Base-by-base conservation (phyloP, 257 asterid species). In the Petunia secreta region DNA sequence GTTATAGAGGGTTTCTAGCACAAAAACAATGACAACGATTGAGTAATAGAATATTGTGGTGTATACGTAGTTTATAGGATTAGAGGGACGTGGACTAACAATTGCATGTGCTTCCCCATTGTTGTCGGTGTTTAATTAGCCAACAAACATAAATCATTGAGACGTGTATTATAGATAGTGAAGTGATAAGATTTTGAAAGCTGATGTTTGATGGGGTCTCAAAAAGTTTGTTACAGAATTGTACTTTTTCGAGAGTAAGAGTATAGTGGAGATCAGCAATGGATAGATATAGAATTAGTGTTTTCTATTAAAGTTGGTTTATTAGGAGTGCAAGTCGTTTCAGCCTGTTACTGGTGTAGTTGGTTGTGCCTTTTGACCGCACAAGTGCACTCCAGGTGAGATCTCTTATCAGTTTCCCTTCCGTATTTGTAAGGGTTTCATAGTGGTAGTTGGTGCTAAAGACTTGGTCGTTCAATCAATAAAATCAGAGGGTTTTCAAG, bases 331-430 rank as follows among this genome's bases (percentile, higher is more conserved):
- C 25, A 25, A 25, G 25, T 25, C 15, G 75, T 67, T 67, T 43
- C 75, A 67, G 75, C 55, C 39, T 8, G 75, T 67, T 67, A 67
- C n/a, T 67, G 15, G 50, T 67, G 55, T 67, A 67, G 75, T 67
- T 67, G 39, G 39, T 43, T 67, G 55, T 67, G 75, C 55, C 34
- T 43, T 43, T 15, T 67, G 75, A 67, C 54, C 43, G 41, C 54
- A 54, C 34, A 43, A 43, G 55, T n/a, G 75, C 75, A 43, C 75
- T 67, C 75, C 54, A 15, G 75, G 6, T 67, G 75, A 67, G 55
- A 15, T 43, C 8, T 41, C 38, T 43, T 43, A n/a, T 67, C 75
- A 67, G 39, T 67, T 65, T 67, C 39, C 39, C 39, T 67, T 67
- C 53, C 8, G 53, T 48, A 9, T 48, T 48, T 6, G 8, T 48